A percentile compares a stretch with the other conserved stretches of the same genome.
These are phyloP conservation scores for Pulveroboletus sp. DNA, from an alignment of 768 basidiomycete species.

Conservation along the genomic window DNA sequence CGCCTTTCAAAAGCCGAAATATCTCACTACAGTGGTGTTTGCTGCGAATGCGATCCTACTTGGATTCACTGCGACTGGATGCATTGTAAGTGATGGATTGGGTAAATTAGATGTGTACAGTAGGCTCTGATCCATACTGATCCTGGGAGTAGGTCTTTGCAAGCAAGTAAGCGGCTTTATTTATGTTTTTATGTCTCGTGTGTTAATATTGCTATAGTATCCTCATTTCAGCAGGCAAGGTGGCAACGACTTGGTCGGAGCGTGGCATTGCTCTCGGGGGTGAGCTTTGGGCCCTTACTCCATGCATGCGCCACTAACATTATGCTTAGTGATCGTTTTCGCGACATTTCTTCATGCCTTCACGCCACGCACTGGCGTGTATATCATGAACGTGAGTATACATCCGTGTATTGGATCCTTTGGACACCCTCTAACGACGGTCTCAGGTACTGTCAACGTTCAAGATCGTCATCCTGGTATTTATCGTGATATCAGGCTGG, in stretches of 20 bases:
- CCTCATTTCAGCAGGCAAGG: conserved; percentile 40
- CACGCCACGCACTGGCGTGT: conserved; percentile 43
- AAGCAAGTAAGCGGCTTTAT: conserved; percentile 26
- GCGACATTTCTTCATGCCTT: conserved; percentile 51
- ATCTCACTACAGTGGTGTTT: conserved; percentile 46
- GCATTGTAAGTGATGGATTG: conserved; percentile 37
- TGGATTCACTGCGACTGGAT: conserved; percentile 39
- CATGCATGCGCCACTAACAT: no score
- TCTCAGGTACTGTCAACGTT: conserved; percentile 43
- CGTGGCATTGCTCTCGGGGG: conserved; percentile 59
- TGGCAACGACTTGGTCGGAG: conserved; percentile 42
- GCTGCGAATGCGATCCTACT: conserved; percentile 44
- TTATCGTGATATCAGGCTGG: conserved; percentile 55
- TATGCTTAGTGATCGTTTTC: conserved; percentile 41
- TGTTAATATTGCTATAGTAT: conserved; percentile 33
- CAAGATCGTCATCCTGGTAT: conserved; percentile 51
- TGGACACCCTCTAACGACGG: conserved; percentile 7
- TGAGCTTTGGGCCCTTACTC: conserved; percentile 10
- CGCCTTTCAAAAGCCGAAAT: conserved; percentile 43
- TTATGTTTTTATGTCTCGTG: rapidly evolving
- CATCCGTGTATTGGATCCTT: background rate
- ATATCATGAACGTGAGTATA: conserved; percentile 47
- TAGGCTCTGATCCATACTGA: background rate
- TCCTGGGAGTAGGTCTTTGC: conserved; percentile 24
- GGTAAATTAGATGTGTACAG: background rate